These are phyloP conservation scores for Hortiboletus campestris DNA, from an alignment of 768 basidiomycete species.

Conservation along the genomic window DNA sequence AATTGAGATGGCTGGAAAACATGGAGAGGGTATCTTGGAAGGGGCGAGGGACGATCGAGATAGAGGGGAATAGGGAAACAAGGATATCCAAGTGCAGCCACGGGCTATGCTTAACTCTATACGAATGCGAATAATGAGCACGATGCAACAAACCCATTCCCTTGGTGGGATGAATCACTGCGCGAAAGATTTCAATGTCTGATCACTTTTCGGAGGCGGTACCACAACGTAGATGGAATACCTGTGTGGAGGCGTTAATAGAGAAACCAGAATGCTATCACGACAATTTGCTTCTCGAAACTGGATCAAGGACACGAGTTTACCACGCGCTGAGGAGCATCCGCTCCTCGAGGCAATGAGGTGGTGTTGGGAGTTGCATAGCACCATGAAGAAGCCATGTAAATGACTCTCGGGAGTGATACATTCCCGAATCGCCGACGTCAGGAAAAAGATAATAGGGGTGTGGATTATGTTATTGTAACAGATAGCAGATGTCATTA, in stretches of 20 bases:
- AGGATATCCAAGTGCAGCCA: not conserved
- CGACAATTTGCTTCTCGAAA: conserved; percentile 5
- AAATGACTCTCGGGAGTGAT: not conserved
- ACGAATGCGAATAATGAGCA: not conserved
- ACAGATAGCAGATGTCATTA: conserved; percentile 10
- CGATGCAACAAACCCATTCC: not conserved
- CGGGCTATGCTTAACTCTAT: not conserved
- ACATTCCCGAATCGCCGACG: not conserved
- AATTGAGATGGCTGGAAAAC: conserved; percentile 40
- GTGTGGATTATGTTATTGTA: conserved; percentile 7
- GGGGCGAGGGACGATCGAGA: not conserved
- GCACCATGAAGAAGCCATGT: not conserved
- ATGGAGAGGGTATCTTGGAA: conserved; percentile 42
- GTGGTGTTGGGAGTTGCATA: conserved; percentile 11
- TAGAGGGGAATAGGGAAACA: not conserved
- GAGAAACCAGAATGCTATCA: conserved; percentile 1
- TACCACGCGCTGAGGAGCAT: conserved; percentile 11
- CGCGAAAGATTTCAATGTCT: not conserved
- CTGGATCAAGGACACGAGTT: conserved; percentile 17
- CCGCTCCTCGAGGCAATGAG: conserved; percentile 21
- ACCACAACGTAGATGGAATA: not conserved
- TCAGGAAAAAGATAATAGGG: not conserved
- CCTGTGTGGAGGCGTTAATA: not conserved
- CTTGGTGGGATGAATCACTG: not conserved
- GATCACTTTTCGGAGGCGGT: not conserved